Conservation (phyloP, 2,329 filamentous ascomycete genomes). For the Cercospora sp. region DNA sequence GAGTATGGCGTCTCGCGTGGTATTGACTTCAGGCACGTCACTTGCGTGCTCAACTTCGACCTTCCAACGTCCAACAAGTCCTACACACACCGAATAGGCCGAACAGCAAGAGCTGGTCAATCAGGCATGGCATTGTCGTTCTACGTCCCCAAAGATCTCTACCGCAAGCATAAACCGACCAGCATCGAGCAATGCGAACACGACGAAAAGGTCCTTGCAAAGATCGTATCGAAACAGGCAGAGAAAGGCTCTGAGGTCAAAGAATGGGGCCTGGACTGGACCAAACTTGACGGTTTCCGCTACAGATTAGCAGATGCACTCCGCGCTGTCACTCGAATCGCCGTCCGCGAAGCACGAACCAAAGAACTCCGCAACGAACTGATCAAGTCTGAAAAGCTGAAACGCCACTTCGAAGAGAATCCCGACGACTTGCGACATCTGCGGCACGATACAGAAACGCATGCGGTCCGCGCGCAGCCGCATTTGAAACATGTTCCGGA, state of each 20-base stretch:
- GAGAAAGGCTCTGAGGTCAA: conserved; percentile 80
- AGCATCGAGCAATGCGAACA: conserved; percentile 71
- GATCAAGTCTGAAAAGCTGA: conserved; percentile 89
- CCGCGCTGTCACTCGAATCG: conserved; percentile 82
- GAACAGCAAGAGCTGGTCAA: conserved; percentile 87
- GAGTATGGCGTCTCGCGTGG: conserved; percentile 96
- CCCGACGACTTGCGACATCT: conserved; percentile 83
- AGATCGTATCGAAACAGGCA: conserved; percentile 75
- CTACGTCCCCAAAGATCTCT: conserved; percentile 77
- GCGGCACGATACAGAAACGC: conserved; percentile 84
- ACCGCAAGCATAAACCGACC: conserved; percentile 87
- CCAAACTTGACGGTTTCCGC: conserved; percentile 87
- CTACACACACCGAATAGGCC: conserved; percentile 95
- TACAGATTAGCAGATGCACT: conserved; percentile 94
- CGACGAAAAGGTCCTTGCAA: conserved; percentile 80
- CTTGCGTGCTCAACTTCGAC: conserved; percentile 95
- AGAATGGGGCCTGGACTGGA: conserved; percentile 93
- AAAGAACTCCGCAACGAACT: conserved; percentile 87
- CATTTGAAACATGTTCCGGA: conserved; percentile 95
- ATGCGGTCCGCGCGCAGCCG: conserved; percentile 78
- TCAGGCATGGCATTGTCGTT: conserved; percentile 96
- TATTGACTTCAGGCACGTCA: conserved; percentile 95
- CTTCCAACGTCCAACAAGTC: conserved; percentile 84
- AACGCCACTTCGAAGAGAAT: conserved; percentile 96
- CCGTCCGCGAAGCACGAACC: conserved; percentile 84